Conservation (phyloP, 148 eudicot species). For the Pouteria glomerata region DNA sequence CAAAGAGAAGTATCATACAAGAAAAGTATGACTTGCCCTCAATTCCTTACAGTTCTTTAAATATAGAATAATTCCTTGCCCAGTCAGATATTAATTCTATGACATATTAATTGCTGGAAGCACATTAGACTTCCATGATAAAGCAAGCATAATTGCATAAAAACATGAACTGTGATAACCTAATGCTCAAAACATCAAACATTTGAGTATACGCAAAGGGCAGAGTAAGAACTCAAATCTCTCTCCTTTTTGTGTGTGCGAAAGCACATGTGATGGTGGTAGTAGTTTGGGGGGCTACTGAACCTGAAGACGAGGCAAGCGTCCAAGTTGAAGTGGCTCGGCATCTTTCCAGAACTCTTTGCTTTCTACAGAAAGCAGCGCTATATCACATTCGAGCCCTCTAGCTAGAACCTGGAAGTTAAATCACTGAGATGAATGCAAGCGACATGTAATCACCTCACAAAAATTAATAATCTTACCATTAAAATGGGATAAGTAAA, state of each 20-base stretch:
- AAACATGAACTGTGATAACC: neutral
- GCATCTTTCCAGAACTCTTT: slow-evolving; percentile 86
- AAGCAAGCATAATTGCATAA: neutral
- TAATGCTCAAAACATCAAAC: neutral
- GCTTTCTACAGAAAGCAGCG: slow-evolving; percentile 86
- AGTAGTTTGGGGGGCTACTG: too few species aligned
- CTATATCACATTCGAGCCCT: slow-evolving; percentile 93
- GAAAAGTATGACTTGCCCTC: neutral
- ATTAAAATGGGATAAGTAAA: neutral
- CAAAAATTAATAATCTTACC: neutral
- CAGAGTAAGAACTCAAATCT: neutral
- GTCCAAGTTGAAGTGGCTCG: slow-evolving; percentile 73
- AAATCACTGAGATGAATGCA: slow-evolving; percentile 22
- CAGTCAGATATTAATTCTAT: neutral
- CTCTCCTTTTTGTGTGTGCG: neutral
- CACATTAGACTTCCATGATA: neutral
- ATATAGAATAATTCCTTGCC: neutral
- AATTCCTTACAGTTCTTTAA: neutral
- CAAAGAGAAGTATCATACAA: neutral
- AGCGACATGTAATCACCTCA: slow-evolving; percentile 11
- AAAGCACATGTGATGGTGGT: too few species aligned
- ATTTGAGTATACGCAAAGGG: neutral
- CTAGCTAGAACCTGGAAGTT: slow-evolving; percentile 77
- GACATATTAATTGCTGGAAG: neutral
- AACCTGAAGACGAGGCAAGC: slow-evolving; percentile 89